phyloP scores from a whole-genome alignment of 1,284 basidiomycete genomes.

The Lentinus polychrous region DNA sequence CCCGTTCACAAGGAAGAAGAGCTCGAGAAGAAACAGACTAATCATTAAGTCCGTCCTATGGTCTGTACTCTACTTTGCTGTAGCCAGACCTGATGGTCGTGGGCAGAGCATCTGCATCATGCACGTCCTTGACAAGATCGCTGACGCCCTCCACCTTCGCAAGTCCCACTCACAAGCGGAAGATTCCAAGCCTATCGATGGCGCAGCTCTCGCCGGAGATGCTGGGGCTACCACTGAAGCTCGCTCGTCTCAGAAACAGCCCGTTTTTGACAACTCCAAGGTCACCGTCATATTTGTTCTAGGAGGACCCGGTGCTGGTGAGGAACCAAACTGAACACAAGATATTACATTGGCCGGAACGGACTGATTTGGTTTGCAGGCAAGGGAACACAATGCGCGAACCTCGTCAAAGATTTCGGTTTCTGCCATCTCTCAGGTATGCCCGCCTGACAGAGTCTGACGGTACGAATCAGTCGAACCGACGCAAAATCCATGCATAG shows the following conservation, averaged over 20 bases:
- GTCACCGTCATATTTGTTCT: constrained; percentile 94
- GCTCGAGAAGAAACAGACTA: not conserved
- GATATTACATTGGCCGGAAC: not conserved
- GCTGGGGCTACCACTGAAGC: constrained; percentile 4
- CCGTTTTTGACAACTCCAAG: constrained; percentile 67
- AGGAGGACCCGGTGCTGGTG: constrained; percentile 93
- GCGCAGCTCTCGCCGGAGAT: constrained; percentile 4
- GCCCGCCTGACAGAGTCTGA: constrained; percentile 1
- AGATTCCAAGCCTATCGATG: constrained; percentile 3
- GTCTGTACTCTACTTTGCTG: no score
- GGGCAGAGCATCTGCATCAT: no score
- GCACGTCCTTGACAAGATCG: constrained; percentile 40
- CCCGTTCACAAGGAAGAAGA: constrained; percentile 40
- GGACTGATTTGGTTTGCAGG: constrained; percentile 40
- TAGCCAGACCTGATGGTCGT: no score
- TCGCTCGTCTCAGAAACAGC: constrained; percentile 15
- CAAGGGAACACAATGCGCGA: constrained; percentile 94
- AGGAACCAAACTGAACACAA: constrained; percentile 14
- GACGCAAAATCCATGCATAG: constrained; percentile 34
- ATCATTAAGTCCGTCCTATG: no score
- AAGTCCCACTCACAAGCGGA: constrained; percentile 9
- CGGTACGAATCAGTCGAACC: not conserved
- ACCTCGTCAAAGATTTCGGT: constrained; percentile 82
- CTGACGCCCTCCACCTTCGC: constrained; percentile 35
- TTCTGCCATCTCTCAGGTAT: constrained; percentile 94